Conservation (phyloP, 176 grass and related monocot species). For the Carex scoparia region DNA sequence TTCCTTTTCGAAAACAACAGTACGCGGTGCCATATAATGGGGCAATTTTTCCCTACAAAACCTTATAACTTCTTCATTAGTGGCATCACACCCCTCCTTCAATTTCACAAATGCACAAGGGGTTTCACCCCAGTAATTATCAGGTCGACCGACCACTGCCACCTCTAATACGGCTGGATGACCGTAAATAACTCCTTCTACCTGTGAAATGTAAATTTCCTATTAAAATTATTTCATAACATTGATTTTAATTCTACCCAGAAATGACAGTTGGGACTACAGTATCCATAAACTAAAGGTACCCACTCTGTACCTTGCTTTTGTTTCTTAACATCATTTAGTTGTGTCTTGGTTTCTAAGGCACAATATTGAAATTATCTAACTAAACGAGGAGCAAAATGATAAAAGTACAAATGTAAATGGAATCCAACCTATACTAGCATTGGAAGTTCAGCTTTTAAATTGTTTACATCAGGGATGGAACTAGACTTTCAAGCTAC, state of each 20-base stretch:
- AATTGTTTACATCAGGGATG: not conserved
- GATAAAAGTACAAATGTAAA: not conserved
- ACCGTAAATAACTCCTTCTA: slow-evolving; percentile 61
- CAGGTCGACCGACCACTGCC: slow-evolving; percentile 62
- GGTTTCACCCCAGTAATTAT: slow-evolving; percentile 90
- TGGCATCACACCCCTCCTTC: slow-evolving; percentile 13
- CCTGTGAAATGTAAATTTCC: not conserved
- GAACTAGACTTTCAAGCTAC: too few species aligned
- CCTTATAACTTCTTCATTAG: slow-evolving; percentile 45
- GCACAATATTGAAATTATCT: not conserved
- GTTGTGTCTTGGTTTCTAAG: not conserved
- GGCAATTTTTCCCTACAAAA: slow-evolving; percentile 68
- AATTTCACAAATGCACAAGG: slow-evolving; percentile 72
- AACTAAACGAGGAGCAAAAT: not conserved
- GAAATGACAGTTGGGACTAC: too few species aligned
- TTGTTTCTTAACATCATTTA: not conserved
- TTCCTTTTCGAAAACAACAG: slow-evolving; percentile 53
- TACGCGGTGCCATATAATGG: slow-evolving; percentile 65
- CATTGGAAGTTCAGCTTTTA: not conserved
- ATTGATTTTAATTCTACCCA: not conserved
- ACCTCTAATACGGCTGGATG: slow-evolving; percentile 67
- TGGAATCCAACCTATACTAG: not conserved
- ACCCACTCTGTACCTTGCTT: not conserved
- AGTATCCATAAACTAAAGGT: too few species aligned
- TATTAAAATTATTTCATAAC: not conserved